Evolutionary conservation across 1,139 yeast genomes (phyloP).

Genomic region (Geotrichum citri-aurantii): DNA sequence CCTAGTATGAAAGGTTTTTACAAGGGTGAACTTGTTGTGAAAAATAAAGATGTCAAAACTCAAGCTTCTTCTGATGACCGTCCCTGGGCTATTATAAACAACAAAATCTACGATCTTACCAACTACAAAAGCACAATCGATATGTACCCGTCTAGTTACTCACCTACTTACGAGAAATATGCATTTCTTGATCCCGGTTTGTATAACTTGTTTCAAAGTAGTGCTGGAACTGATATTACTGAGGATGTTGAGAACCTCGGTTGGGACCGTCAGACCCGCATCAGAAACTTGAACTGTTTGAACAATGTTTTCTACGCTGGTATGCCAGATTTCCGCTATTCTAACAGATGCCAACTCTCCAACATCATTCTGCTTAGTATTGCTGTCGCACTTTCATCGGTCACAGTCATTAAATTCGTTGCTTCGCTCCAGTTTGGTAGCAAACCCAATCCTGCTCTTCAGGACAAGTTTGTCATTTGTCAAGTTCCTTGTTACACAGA

Average conservation of each 20-base stretch:
- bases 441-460: conserved; percentile 35
- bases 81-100: conserved; percentile 33
- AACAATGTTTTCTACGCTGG: conserved; percentile 36
- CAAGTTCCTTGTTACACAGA: conserved; percentile 43
- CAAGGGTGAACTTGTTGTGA: conserved; percentile 39
- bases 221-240: conserved; percentile 36
- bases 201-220: conserved; percentile 30
- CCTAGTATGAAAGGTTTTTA: conserved; percentile 35
- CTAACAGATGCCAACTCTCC: conserved; percentile 39
- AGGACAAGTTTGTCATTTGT: conserved; percentile 39
- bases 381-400: conserved; percentile 37
- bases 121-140: conserved; percentile 34
- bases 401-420: conserved; percentile 38
- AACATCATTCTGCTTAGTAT: conserved; percentile 37
- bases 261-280: conserved; percentile 27
- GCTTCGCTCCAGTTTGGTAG: conserved; percentile 38
- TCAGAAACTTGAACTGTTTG: conserved; percentile 34
- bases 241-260: conserved; percentile 30
- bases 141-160: conserved; percentile 21
- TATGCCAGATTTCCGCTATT: conserved; percentile 35
- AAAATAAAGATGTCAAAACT: conserved; percentile 26
- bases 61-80: conserved; percentile 23
- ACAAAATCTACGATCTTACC: conserved; percentile 37
- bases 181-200: conserved; percentile 34
- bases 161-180: conserved; percentile 27